A percentile compares a stretch with the other conserved stretches of the same genome.
Conservation (phyloP, 2,329 filamentous ascomycete genomes). For the Aspergillus novoparasiticus region DNA sequence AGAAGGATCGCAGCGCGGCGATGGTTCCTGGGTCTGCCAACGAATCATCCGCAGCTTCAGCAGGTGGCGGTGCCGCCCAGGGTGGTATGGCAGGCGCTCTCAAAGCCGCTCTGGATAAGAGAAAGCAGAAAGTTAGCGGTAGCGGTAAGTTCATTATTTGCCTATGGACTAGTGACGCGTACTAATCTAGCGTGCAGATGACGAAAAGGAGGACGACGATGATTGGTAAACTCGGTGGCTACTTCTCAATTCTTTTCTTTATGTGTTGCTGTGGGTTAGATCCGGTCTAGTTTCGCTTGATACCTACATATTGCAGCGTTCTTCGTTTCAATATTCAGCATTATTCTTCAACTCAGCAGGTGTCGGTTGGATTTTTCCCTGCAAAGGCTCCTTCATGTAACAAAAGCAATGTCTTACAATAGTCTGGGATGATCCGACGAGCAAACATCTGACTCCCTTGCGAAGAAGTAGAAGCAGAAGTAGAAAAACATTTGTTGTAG, state of each 20-base stretch:
- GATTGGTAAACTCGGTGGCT: conserved; percentile 42
- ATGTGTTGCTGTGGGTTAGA: conserved; percentile 12
- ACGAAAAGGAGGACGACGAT: conserved; percentile 50
- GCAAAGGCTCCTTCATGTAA: not conserved
- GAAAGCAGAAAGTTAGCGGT: conserved; percentile 91
- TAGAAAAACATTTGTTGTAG: not conserved
- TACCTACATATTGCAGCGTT: conserved; percentile 17
- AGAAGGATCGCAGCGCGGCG: conserved; percentile 50
- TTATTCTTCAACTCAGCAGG: not conserved
- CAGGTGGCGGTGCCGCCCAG: conserved; percentile 55
- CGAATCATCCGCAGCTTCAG: conserved; percentile 61
- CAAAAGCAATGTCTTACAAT: not conserved
- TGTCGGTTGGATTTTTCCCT: not conserved
- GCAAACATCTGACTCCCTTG: not conserved
- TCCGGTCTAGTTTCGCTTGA: conserved; percentile 18
- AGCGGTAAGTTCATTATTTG: conserved; percentile 72
- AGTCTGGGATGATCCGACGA: not conserved
- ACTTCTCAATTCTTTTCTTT: conserved; percentile 1
- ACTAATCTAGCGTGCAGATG: conserved; percentile 41
- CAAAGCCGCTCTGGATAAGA: conserved; percentile 73
- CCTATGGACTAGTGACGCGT: not conserved
- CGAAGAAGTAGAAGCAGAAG: not conserved
- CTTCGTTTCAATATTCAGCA: conserved; percentile 9
- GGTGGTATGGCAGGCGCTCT: conserved; percentile 79
- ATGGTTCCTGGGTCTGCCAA: conserved; percentile 52